Base-by-base conservation (phyloP, 805 yeast genomes). In the Cyberlindnera xishuangbannaensis region DNA sequence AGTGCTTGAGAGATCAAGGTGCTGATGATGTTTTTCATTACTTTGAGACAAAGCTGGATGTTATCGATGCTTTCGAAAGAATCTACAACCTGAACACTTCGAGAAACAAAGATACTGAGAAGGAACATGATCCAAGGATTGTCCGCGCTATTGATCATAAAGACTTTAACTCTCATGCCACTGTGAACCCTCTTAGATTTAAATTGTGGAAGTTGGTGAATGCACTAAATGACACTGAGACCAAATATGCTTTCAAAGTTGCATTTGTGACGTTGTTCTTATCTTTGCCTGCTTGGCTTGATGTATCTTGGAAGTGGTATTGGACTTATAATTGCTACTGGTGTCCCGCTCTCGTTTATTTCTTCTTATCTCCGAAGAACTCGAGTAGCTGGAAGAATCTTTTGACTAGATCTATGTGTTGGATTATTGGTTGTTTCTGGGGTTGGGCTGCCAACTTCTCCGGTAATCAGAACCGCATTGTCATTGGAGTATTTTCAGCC, bases 401-500 rank as follows among this genome's bases (percentile, higher is more conserved):
- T 3, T 17, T 44, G 2, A 52, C 56, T n/a, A 51, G 73, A 40
- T 15, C 60, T 0, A 11, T 48, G 0, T 58, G 59, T 25, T 61
- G 66, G 37, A 30, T 68, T 7, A 18, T 58, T n/a, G 72, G 71
- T 3, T 55, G 62, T 9, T 61, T 69, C 37, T 66, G 71, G 66
- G 76, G 69, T 1, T 70, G 73, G 59, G 62, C 69, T 11, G 65
- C 69, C 1, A 55, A 52, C 36, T 60, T 63, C 18, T 53, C 73
- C 2, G 43, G 55, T 15, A 60, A 57, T 31, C 51, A 62, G 18
- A 52, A 50, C 31, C 59, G 63, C 1, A 59, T 58, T 36, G 68
- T 69, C 5, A 44, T 68, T 27, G 62, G 63, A 9, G 58, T 59
- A 3, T 64, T 69, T 45, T 59, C 65, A 4, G 62, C 54, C 1